Evolutionary conservation across 495 filamentous ascomycete species (phyloP), one percentile per base, ranked within the genome.

Genomic region (Lasiosphaeria miniovina): DNA sequence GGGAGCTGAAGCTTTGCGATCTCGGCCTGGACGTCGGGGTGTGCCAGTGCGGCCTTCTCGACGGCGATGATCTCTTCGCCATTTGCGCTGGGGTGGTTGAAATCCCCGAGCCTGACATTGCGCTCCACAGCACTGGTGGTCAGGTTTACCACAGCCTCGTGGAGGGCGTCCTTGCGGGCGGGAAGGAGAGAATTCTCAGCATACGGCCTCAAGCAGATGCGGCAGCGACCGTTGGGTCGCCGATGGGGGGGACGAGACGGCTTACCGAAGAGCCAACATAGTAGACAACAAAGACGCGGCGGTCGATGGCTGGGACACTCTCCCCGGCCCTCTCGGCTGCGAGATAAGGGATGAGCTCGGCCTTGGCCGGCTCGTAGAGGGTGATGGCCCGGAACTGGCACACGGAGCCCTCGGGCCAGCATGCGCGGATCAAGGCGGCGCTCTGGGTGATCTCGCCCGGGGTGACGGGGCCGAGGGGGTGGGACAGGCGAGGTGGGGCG

Each of bases 311-410:
- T 61, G 68, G 43, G 7, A 55, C 58, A 3, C 14, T 32, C 57
- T 65, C 32, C 0, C 70, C 66, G 2, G 61, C 60, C 17, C 68
- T 57, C 56, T 71, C 69, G 9, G 68, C 66, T 0, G 54, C 55
- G 15, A 74, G 66, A 15, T 80, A 87, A 0, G 81, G 79, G 10
- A 86, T 60, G 6, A 86, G 71, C 17, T 82, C 73, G 7, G 76
- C 71, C 70, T 90, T 90, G 10, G 77, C 68, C 7, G 88, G 88
- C 72, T 90, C 88, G 45, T 79, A 74, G 0, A 90, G 75, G 3
- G 87, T 88, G 46, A 90, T 76, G 40, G 69, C 70, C 66, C 89
- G 90, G 79, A 88, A 90, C 35, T 84, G 80, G 59, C 74, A 57
- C n/a, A 79, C 70, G 5, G 72, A 77, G 48, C 74, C 69, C 8